Base-by-base conservation (phyloP, 177 flowering plant genomes). In the Vitis hybrid region DNA sequence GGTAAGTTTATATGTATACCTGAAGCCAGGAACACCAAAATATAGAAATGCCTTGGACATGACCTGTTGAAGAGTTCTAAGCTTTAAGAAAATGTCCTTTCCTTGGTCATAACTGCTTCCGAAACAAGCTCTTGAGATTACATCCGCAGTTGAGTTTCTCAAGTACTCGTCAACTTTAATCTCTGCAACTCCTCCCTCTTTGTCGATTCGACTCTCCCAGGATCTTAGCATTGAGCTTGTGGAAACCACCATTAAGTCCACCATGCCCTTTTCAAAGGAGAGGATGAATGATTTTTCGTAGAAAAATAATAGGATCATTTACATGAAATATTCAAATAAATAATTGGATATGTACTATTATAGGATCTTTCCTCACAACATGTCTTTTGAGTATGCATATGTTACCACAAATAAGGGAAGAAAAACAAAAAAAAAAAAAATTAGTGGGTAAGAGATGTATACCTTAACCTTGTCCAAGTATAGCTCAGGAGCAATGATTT, bases 51-150 rank as follows among this genome's bases (percentile, higher is more conserved):
- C 60, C 23, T 56, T 60, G 10, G 80, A 60, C 75, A 81, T 67
- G 64, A 51, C 10, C 14, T n/a, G 45, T 65, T 70, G 80, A 48
- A 84, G 83, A 2, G 72, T 18, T 57, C 71, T 72, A 11, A 84
- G 73, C 74, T 69, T 74, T 21, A 30, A 61, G 69, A 84, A 84
- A 3, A 84, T 84, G 19, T 76, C 75, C 70, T 81, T 68, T 14
- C 87, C 87, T 76, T 72, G 51, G 3, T 74, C 26, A 45, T 71
- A 81, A 61, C 51, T 76, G 70, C 85, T 81, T 15, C 87, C 85
- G 56, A 84, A 84, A 60, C 80, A 84, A 59, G 83, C 78, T 72
- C 68, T 79, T 30, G 87, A 78, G n/a, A 84, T 78, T 4, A 84
- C 71, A 72, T 84, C 87, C 1, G 77, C 87, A 2, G 85, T 74